A percentile compares a stretch with the other conserved stretches of the same genome.
Evolutionary conservation across 2,329 filamentous ascomycete genomes (phyloP).

Genomic region (Simplicillium aogashimaense): DNA sequence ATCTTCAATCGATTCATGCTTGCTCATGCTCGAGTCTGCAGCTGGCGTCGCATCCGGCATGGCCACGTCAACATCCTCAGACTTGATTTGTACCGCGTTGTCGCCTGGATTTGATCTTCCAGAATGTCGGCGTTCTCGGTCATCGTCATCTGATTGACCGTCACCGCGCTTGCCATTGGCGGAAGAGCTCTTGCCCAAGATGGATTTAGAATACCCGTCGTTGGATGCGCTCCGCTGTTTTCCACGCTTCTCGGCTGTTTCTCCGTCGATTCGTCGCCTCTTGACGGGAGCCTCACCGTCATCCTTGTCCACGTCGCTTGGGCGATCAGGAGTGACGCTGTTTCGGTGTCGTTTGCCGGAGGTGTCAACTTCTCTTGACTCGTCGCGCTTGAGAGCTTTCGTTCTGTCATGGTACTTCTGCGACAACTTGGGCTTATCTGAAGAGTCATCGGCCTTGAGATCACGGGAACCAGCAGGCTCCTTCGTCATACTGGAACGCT

Average conservation of each 20-base stretch:
- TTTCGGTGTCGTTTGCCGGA: constrained; percentile 48
- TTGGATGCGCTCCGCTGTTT: constrained; percentile 36
- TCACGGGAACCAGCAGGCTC: constrained; percentile 45
- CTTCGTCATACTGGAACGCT: constrained; percentile 43
- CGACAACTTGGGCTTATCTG: constrained; percentile 36
- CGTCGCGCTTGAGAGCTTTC: constrained; percentile 51
- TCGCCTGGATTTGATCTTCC: constrained; percentile 31
- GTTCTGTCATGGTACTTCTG: constrained; percentile 51
- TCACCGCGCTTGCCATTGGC: constrained; percentile 27
- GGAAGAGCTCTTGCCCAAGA: constrained; percentile 19
- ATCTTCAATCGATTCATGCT: too few species aligned
- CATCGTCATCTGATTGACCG: constrained; percentile 26
- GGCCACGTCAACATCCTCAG: constrained; percentile 44
- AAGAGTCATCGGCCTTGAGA: constrained; percentile 33
- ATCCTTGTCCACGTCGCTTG: constrained; percentile 43
- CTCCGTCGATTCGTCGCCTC: constrained; percentile 45
- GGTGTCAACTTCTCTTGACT: constrained; percentile 47
- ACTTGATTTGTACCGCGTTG: constrained; percentile 45
- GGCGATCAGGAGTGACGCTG: constrained; percentile 47
- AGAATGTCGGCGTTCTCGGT: constrained; percentile 29
- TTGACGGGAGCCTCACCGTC: constrained; percentile 41
- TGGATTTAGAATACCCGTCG: constrained; percentile 32
- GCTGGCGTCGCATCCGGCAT: constrained; percentile 35
- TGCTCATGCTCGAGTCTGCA: too few species aligned
- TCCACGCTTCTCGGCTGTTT: constrained; percentile 37